Evolutionary conservation across 331 rosid species (phyloP), one percentile per base, ranked within the genome.

Genomic region (Cydonia oblonga): DNA sequence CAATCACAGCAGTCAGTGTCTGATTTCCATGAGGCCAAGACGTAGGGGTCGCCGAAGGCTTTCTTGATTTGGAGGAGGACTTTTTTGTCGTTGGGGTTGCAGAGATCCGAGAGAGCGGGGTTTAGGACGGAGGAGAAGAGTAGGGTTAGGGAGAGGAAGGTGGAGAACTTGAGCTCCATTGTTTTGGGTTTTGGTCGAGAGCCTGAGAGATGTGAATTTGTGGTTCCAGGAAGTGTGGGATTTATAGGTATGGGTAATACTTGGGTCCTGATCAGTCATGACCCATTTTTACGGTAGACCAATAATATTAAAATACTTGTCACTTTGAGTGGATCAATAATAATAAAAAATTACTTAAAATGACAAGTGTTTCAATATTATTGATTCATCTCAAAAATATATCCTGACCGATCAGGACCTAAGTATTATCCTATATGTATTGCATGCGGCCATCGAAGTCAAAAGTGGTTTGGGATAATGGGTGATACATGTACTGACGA

Each of bases 1-100:
- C 96, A 91, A 0, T 71, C 11, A 29, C 97, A 87, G 58, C 97
- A 88, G 54, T 88, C 95, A 1, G 46, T 69, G 69, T 82, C 26
- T 23, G 90, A 69, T 1, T 85, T 33, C 96, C 92, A 88, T 0
- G 96, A 90, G 70, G 87, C 11, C 5, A 90, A 83, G 12, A 80
- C 33, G 78, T 83, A 80, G 19, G 96, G 97, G 65, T 90, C 67
- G 74, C 84, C 79, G 65, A 90, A 76, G 75, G 86, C 86, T 44
- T 78, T 64, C 66, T 87, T 85, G 74, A 90, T 79, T 68, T 79
- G 74, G 23, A 90, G 85, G 16, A 88, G 86, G 58, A 58, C 88
- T 5, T 82, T 80, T 29, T 90, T 85, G 84, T 90, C 96, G 0
- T 66, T 1, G 1, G 87, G 85, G 70, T 88, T 54, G 86, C 96